phyloP scores from a whole-genome alignment of 345 rosid genomes.

The Luvunga scandens region DNA sequence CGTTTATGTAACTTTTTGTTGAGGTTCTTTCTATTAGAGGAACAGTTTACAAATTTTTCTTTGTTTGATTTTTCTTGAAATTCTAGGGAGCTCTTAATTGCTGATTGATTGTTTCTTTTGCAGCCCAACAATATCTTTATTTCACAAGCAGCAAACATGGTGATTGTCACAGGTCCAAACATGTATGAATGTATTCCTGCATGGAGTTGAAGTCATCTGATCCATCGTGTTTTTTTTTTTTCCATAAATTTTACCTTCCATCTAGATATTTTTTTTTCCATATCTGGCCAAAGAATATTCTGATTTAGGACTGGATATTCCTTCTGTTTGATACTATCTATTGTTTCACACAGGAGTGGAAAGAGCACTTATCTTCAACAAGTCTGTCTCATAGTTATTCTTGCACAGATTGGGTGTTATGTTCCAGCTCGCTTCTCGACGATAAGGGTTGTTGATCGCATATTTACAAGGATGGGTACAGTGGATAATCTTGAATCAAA shows the following conservation, averaged over 20 bases:
- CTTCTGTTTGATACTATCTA: conserved; percentile 16
- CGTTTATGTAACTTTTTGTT: conserved; percentile 6
- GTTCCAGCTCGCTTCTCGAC: conserved; percentile 88
- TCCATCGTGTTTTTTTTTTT: neutral
- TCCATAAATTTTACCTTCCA: neutral
- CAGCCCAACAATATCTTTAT: conserved; percentile 92
- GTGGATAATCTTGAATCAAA: conserved; percentile 84
- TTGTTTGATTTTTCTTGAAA: neutral
- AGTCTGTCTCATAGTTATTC: conserved; percentile 84
- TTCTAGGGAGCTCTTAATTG: neutral
- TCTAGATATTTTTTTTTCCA: neutral
- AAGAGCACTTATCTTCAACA: conserved; percentile 99
- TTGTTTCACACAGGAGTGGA: conserved; percentile 70
- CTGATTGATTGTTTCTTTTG: conserved; percentile 26
- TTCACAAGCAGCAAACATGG: conserved; percentile 92
- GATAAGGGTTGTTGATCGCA: conserved; percentile 80
- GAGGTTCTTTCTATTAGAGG: neutral
- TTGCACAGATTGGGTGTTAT: conserved; percentile 96
- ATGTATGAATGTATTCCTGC: conserved; percentile 51
- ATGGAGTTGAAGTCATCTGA: conserved; percentile 1
- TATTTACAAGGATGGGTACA: conserved; percentile 96
- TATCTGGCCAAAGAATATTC: neutral
- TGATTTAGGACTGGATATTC: neutral
- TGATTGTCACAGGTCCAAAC: conserved; percentile 90
- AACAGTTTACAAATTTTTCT: neutral